A percentile compares a stretch with the other conserved stretches of the same genome.
phyloP scores from a whole-genome alignment of 208 protist genomes.

The Crithidia fasciculata region DNA sequence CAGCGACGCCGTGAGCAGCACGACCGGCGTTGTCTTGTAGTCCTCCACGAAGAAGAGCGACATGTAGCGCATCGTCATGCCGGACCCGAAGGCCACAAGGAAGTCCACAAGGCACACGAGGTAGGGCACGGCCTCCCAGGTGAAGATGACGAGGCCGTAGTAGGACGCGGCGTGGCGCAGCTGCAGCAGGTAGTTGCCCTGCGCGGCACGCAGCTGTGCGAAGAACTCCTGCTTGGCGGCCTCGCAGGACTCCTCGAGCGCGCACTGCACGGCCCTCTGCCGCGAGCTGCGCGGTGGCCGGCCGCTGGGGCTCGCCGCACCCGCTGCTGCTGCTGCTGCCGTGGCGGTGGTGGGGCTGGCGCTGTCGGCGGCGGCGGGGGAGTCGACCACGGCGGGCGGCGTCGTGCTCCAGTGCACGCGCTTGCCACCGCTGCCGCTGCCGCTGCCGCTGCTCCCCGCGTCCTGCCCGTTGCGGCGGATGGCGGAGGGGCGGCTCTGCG shows the following conservation, averaged over 20 bases:
- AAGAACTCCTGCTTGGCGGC: constrained; percentile 9
- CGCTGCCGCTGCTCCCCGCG: background rate
- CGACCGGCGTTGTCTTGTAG: constrained; percentile 30
- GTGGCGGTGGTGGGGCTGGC: background rate
- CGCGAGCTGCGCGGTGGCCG: constrained; percentile 9
- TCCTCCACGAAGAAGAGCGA: constrained; percentile 52
- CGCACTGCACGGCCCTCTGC: constrained; percentile 13
- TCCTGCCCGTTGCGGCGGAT: background rate
- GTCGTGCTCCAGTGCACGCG: constrained; percentile 18
- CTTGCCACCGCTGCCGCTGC: background rate
- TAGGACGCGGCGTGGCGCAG: background rate
- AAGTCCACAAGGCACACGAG: constrained; percentile 57
- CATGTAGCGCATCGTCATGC: constrained; percentile 56
- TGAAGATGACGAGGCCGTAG: constrained; percentile 4
- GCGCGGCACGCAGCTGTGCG: constrained; percentile 1
- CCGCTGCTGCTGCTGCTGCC: constrained; percentile 8
- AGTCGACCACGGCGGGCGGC: constrained; percentile 3
- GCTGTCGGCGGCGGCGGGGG: background rate
- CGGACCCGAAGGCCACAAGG: constrained; percentile 49
- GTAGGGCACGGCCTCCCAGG: constrained; percentile 47
- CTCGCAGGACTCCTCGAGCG: constrained; percentile 20
- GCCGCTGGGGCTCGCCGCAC: constrained; percentile 8
- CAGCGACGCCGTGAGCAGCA: constrained; percentile 30
- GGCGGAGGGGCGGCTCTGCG: constrained; percentile 3
- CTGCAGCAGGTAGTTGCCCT: constrained; percentile 2